Evolutionary conservation across 1,284 basidiomycete genomes (phyloP).

Genomic region (Fomitiporia mediterranea): DNA sequence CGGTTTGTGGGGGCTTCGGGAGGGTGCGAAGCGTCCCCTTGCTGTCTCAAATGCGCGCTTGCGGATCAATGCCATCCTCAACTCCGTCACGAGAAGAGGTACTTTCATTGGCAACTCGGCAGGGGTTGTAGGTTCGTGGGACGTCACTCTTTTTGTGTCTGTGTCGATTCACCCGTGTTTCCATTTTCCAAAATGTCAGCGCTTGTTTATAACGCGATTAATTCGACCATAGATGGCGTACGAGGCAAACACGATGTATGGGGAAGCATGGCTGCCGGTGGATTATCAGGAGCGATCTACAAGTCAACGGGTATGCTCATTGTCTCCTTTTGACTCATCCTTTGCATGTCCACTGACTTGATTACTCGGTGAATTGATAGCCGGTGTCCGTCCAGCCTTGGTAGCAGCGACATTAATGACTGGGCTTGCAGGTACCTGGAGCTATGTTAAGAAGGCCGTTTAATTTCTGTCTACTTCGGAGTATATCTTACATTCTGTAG

Average conservation of each 20-base stretch:
- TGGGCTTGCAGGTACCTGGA: constrained; percentile 86
- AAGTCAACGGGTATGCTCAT: constrained; percentile 82
- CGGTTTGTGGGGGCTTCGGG: constrained; percentile 93
- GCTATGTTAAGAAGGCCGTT: constrained; percentile 82
- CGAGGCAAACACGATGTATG: constrained; percentile 90
- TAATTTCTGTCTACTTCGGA: constrained; percentile 29
- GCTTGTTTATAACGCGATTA: constrained; percentile 94
- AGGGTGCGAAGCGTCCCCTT: constrained; percentile 85
- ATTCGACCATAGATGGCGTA: constrained; percentile 86
- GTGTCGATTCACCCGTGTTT: constrained; percentile 23
- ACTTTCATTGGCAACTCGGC: constrained; percentile 98
- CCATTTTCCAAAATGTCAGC: constrained; percentile 49
- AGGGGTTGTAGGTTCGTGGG: constrained; percentile 82
- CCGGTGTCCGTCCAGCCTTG: constrained; percentile 85
- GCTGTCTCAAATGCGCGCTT: constrained; percentile 81
- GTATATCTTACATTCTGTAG: constrained; percentile 15
- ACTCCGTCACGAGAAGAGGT: constrained; percentile 94
- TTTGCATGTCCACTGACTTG: constrained; percentile 15
- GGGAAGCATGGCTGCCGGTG: constrained; percentile 92
- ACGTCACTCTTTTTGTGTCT: constrained; percentile 28
- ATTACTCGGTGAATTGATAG: constrained; percentile 41
- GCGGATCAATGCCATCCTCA: constrained; percentile 95
- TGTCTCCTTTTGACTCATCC: constrained; percentile 35
- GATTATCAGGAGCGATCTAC: constrained; percentile 86
- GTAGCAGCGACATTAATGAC: constrained; percentile 89